phyloP scores from a whole-genome alignment of 129 eudicot species.

The Lonicera japonica region DNA sequence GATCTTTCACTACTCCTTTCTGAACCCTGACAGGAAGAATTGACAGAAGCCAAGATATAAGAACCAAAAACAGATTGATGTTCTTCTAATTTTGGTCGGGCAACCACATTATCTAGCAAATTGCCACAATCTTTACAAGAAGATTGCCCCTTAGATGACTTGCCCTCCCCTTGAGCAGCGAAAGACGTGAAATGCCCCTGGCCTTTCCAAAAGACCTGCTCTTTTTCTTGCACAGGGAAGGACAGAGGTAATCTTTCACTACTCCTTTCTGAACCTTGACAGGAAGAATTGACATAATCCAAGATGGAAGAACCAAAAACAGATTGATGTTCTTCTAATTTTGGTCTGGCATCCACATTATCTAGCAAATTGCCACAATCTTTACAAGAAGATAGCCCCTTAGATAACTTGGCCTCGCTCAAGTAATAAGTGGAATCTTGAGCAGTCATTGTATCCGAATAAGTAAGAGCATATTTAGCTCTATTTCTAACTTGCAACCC shows the following conservation, averaged over 20 bases:
- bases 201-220: slow-evolving; percentile 2
- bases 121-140: slow-evolving; percentile 57
- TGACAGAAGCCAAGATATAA: slow-evolving; percentile 8
- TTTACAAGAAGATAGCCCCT: slow-evolving; percentile 41
- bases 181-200: slow-evolving; percentile 14
- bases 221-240: slow-evolving; percentile 26
- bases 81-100: slow-evolving; percentile 22
- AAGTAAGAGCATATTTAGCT: slow-evolving; percentile 44
- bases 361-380: slow-evolving; percentile 47
- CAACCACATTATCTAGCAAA: slow-evolving; percentile 29
- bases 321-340: slow-evolving; percentile 21
- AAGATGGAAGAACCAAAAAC: slow-evolving; percentile 10
- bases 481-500: slow-evolving; percentile 51
- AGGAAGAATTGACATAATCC: slow-evolving; percentile 6
- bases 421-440: slow-evolving; percentile 8
- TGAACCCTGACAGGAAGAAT: slow-evolving; percentile 9
- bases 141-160: slow-evolving; percentile 16
- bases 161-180: slow-evolving; percentile 5
- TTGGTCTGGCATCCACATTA: slow-evolving; percentile 20
- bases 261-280: slow-evolving; percentile 18
- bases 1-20: slow-evolving; percentile 24
- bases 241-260: slow-evolving; percentile 20
- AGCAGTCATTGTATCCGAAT: slow-evolving; percentile 34
- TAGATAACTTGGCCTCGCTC: not conserved
- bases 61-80: slow-evolving; percentile 11